A percentile compares a stretch with the other conserved stretches of the same genome.
phyloP scores from a whole-genome alignment of 1,139 yeast species.

The Scheffersomyces stambukii region DNA sequence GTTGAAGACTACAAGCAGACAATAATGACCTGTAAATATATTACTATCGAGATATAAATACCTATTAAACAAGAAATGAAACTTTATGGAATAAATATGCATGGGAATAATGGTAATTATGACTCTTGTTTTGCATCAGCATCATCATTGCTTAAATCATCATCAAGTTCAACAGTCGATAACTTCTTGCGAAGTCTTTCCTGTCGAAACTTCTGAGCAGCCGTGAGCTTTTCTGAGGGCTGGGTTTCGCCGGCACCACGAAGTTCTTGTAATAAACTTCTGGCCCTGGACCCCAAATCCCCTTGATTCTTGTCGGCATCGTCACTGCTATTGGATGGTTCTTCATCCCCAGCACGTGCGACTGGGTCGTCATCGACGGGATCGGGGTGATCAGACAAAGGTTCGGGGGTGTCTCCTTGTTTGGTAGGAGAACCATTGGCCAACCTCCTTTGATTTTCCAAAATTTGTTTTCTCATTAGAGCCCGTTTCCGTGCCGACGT shows the following conservation, averaged over 20 bases:
- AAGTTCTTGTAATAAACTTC: constrained; percentile 54
- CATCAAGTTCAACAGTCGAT: constrained; percentile 4
- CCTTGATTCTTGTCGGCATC: constrained; percentile 13
- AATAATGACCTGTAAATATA: too few relatives aligned
- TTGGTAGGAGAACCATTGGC: constrained; percentile 5
- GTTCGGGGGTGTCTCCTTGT: constrained; percentile 12
- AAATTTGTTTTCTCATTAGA: constrained; percentile 59
- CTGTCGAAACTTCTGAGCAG: constrained; percentile 38
- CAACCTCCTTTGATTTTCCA: constrained; percentile 31
- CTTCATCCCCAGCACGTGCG: constrained; percentile 2
- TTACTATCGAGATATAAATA: too few relatives aligned
- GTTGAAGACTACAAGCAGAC: too few relatives aligned
- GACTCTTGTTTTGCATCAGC: too few relatives aligned
- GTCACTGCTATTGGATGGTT: constrained; percentile 4
- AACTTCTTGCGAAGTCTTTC: constrained; percentile 19
- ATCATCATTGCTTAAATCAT: constrained; percentile 1
- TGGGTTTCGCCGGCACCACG: constrained; percentile 27
- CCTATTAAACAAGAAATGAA: too few relatives aligned
- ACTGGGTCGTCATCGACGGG: constrained; percentile 4
- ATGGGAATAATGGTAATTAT: too few relatives aligned
- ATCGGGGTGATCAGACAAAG: constrained; percentile 5
- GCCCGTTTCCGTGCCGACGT: constrained; percentile 81
- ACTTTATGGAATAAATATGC: too few relatives aligned
- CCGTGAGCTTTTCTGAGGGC: constrained; percentile 17
- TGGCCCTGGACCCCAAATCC: constrained; percentile 57